These are phyloP conservation scores for Helianthus tuberosus DNA, from an alignment of 129 eudicot genomes.

Conservation along the genomic window DNA sequence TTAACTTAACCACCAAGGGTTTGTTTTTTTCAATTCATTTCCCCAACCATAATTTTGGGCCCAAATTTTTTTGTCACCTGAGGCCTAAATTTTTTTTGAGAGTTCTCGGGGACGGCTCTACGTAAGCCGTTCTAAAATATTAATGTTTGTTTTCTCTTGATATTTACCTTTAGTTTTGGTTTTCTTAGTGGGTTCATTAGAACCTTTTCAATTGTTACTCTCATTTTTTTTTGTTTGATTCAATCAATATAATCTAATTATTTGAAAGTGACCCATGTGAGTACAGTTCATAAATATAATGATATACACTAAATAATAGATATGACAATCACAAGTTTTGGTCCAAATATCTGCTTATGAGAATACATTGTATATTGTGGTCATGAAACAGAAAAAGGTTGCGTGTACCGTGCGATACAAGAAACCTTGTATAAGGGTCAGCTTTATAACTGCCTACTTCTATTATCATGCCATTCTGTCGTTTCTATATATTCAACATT, in stretches of 20 bases:
- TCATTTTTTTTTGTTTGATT: not conserved
- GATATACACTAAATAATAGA: not conserved
- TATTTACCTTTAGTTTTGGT: no score
- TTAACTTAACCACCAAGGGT: no score
- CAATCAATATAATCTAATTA: not conserved
- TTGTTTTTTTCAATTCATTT: no score
- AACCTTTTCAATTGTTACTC: no score
- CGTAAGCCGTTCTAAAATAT: no score
- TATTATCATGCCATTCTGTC: not conserved
- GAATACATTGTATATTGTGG: not conserved
- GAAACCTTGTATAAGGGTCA: not conserved
- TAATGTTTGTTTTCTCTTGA: no score
- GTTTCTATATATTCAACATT: not conserved
- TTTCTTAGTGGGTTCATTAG: no score
- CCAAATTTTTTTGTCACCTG: no score
- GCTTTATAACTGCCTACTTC: not conserved
- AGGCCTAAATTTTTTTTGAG: no score
- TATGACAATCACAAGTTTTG: not conserved
- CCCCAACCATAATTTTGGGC: no score
- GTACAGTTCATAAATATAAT: not conserved
- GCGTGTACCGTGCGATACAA: slow-evolving; percentile 19
- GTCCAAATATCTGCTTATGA: not conserved
- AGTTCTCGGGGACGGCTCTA: no score
- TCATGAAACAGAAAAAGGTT: slow-evolving; percentile 18
- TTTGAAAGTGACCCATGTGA: not conserved